phyloP scores from a whole-genome alignment of 495 filamentous ascomycete genomes.

The Xylaria longipes region DNA sequence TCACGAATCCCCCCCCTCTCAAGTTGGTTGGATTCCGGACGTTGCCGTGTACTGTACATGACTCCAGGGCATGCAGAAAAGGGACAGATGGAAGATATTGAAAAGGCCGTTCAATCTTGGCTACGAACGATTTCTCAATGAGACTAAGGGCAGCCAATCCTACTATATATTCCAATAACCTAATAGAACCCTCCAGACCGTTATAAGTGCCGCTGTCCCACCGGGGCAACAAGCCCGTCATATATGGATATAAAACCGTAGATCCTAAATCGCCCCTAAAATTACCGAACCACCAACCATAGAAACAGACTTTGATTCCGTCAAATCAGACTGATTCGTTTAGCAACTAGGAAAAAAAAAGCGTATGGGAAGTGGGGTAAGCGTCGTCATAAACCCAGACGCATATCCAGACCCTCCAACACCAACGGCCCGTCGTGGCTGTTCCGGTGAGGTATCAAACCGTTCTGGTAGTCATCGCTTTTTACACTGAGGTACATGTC shows the following conservation, averaged over 20 bases:
- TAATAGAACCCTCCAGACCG: constrained; percentile 6
- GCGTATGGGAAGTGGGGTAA: background rate
- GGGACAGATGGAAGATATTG: background rate
- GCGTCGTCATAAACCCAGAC: constrained; percentile 43
- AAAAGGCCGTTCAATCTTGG: background rate
- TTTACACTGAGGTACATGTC: constrained; percentile 46
- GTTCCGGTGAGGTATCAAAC: constrained; percentile 36
- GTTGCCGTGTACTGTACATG: background rate
- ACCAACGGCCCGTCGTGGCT: constrained; percentile 44
- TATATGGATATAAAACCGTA: constrained; percentile 13
- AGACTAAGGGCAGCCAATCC: background rate
- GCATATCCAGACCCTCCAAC: constrained; percentile 52
- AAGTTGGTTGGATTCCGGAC: background rate
- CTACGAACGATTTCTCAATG: background rate
- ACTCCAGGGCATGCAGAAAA: background rate
- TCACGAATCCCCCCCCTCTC: background rate
- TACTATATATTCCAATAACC: background rate
- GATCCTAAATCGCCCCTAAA: background rate
- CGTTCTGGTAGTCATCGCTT: constrained; percentile 43
- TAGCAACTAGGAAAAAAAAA: background rate
- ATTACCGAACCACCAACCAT: constrained; percentile 7
- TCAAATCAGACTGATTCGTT: background rate
- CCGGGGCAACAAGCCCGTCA: background rate
- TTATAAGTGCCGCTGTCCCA: background rate
- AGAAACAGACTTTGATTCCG: background rate